Evolutionary conservation across 1,139 yeast species (phyloP), one percentile per base, ranked within the genome.

Genomic region (Hyphopichia wangnamkhiaoensis): DNA sequence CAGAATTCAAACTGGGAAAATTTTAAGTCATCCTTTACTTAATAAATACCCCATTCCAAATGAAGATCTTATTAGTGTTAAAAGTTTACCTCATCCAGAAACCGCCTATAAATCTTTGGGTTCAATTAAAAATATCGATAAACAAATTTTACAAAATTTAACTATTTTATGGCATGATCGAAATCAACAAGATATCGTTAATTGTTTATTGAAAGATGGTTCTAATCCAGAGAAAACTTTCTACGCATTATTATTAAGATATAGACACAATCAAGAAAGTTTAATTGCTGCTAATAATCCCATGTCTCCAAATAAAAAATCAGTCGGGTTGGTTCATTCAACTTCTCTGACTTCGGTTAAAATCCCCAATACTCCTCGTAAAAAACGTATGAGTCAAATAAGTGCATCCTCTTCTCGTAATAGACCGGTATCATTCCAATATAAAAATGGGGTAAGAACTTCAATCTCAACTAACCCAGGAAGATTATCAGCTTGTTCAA

Each of bases 161-260:
- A 77, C 84, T 32, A 84, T 84, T 28, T 68, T 85, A 49, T 85
- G 91, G 89, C 85, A 83, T 56, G 88, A 85, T 39, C 70, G 85
- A 53, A 71, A 82, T 12, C 71, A 77, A 47, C 61, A 68, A 24
- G 83, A 80, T 42, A 83, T 84, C 13, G 63, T 78, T 24, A 59
- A 63, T 28, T 76, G 80, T 50, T 65, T 84, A 37, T 71, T 79
- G 48, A 74, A 66, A 40, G 68, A 70, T 29, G 87, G 84, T 23
- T 72, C 80, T 19, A 82, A 80, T 48, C 78, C 89, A 3, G 93
- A 85, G 58, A 85, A 84, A 63, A 83, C 88, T 31, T 81, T 85
- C 53, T 85, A 85, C 52, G 86, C 87, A 14, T 66, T 84, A 41
- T 66, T 85, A 38, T 60, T 76, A 54, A 71, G 80, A 48, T 79